Conservation (phyloP, 1,139 yeast species). For the Geotrichum cucujoidarum region DNA sequence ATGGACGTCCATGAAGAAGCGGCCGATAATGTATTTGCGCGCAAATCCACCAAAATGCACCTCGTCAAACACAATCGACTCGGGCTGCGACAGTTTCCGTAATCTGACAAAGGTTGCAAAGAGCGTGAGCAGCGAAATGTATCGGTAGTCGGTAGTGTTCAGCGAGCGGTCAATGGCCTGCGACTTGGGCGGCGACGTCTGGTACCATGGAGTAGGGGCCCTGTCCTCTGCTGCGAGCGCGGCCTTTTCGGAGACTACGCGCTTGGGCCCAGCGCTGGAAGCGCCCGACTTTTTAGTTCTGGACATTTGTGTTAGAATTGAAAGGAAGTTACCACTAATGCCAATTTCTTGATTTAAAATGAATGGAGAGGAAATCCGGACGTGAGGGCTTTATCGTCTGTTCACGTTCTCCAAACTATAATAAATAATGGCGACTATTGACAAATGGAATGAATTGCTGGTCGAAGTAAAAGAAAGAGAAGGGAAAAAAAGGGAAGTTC, state of each 20-base stretch:
- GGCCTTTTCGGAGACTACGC: background rate
- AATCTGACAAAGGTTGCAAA: slow-evolving; percentile 57
- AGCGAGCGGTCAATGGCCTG: slow-evolving; percentile 35
- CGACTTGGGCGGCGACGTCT: slow-evolving; percentile 43
- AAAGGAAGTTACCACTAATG: background rate
- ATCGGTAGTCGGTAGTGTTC: slow-evolving; percentile 27
- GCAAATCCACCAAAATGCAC: slow-evolving; percentile 68
- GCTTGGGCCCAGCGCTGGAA: background rate
- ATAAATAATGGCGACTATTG: background rate
- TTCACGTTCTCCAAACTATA: background rate
- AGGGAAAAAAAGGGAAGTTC: background rate
- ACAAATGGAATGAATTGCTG: background rate
- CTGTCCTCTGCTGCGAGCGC: background rate
- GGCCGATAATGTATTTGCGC: slow-evolving; percentile 56
- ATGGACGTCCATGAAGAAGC: slow-evolving; percentile 88
- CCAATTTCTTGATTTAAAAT: background rate
- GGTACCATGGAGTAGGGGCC: background rate
- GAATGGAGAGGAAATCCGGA: background rate
- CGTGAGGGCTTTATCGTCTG: background rate
- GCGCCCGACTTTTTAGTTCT: background rate
- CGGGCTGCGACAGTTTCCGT: slow-evolving; percentile 58
- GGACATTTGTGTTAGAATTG: too few relatives aligned
- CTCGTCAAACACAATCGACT: slow-evolving; percentile 89
- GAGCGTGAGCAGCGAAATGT: slow-evolving; percentile 49
- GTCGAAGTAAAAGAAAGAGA: background rate